These are phyloP conservation scores for Solanum aculeatissimum DNA, from an alignment of 305 asterid species.

Conservation along the genomic window DNA sequence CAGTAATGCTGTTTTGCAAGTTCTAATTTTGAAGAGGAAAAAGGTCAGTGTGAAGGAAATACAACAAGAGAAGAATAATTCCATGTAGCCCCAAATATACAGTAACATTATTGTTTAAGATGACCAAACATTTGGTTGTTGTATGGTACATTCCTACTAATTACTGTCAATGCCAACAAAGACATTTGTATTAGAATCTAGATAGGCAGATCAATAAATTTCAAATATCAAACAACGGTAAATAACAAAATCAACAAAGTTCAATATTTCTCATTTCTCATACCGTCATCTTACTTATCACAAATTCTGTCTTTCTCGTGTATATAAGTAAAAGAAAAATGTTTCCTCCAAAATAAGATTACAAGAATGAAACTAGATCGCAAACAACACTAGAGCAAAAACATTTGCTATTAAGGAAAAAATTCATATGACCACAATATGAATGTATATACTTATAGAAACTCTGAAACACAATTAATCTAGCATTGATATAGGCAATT, in stretches of 20 bases:
- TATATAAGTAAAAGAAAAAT: background rate
- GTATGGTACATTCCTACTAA: background rate
- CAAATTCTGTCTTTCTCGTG: background rate
- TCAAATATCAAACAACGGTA: background rate
- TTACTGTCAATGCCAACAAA: background rate
- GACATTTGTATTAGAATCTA: background rate
- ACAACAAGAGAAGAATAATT: background rate
- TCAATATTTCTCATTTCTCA: background rate
- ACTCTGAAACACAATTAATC: background rate
- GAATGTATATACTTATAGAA: background rate
- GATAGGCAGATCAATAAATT: background rate
- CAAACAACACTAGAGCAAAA: background rate
- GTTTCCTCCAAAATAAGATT: background rate
- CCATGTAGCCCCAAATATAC: background rate
- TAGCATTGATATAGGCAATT: background rate
- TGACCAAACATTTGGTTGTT: background rate
- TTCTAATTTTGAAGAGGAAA: constrained; percentile 24
- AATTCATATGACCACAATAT: background rate
- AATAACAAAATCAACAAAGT: background rate
- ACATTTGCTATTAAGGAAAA: background rate
- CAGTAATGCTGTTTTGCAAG: constrained; percentile 52
- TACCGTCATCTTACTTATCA: background rate
- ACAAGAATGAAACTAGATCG: background rate
- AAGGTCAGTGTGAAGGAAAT: background rate
- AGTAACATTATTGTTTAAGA: background rate